Evolutionary conservation across 2,329 filamentous ascomycete species (phyloP).

Genomic region (Neonectria coccinea): DNA sequence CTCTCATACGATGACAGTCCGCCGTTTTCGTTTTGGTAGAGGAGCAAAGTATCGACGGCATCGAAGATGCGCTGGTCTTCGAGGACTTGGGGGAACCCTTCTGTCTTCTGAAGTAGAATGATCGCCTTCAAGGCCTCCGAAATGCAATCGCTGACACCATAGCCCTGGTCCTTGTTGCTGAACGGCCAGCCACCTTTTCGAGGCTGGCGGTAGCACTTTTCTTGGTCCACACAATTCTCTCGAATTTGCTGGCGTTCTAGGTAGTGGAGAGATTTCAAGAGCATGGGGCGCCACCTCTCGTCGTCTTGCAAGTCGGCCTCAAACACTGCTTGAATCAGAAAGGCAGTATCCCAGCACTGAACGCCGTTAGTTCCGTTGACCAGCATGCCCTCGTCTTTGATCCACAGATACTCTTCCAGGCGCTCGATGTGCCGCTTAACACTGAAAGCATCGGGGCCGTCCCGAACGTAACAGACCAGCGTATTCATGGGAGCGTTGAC

Average conservation of each 20-base stretch:
- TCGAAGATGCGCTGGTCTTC: constrained; percentile 84
- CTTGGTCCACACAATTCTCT: constrained; percentile 82
- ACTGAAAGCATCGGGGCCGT: constrained; percentile 79
- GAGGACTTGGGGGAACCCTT: constrained; percentile 79
- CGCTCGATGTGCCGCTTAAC: constrained; percentile 84
- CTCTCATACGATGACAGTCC: constrained; percentile 93
- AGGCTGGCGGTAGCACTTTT: constrained; percentile 86
- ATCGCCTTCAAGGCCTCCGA: constrained; percentile 90
- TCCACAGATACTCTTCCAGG: constrained; percentile 88
- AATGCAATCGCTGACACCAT: constrained; percentile 94
- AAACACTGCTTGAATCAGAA: constrained; percentile 84
- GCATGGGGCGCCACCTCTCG: constrained; percentile 83
- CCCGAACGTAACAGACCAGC: constrained; percentile 84
- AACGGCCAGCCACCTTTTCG: constrained; percentile 97
- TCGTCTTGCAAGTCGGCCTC: constrained; percentile 84
- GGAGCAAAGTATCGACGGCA: constrained; percentile 88
- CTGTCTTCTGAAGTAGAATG: constrained; percentile 83
- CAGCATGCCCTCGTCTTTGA: constrained; percentile 92
- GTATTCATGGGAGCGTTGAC: constrained; percentile 93
- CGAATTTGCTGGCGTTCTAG: constrained; percentile 92
- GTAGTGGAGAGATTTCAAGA: constrained; percentile 84
- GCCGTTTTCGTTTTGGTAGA: constrained; percentile 86
- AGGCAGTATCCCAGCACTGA: constrained; percentile 96
- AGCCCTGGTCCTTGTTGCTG: constrained; percentile 91
- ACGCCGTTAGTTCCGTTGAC: constrained; percentile 98